Base-by-base conservation (phyloP, 202 grass and related monocot genomes). In the Cymbopogon flexuosus region DNA sequence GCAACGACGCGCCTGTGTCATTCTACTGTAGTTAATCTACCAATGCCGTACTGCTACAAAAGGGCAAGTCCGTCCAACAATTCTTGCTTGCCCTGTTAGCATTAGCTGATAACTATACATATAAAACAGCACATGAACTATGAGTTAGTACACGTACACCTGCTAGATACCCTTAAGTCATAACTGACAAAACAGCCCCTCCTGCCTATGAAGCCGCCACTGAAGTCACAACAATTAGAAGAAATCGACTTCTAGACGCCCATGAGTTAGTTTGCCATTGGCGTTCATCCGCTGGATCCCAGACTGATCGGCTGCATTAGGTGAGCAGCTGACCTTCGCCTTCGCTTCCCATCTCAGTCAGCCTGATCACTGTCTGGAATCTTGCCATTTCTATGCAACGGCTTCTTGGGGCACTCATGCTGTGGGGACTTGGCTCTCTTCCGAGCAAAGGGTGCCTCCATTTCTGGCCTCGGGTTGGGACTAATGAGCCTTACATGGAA, bases 131-230 rank as follows among this genome's bases (percentile, higher is more conserved):
- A 52, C 16, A 79, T 11, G 35, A 76, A 47, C 81, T 68, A 77
- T 62, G 81, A 27, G 27, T 27, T 27, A 27, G 22, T 68, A 89
- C 68, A 89, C 74, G 34, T 82, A 82, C 79, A 86, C 61, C 79
- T 39, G 51, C 83, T 79, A 75, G 74, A 70, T 88, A 79, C 65
- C 40, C 81, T 31, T 80, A 80, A 47, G 43, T 76, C 33, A 27
- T 15, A 78, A 77, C 45, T 81, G 63, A 72, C 62, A 49, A 11
- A 47, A 72, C 42, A 46, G 10, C 70, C 27, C 9, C 79, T 27
- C 14, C 49, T 42, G 10, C 39, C 76, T 21, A 41, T 40, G 65
- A 65, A 82, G 27, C 27, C 27, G 1, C 27, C 27, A 27, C 10
- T 52, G 52, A 81, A 37, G 67, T 41, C 42, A 68, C 67, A 85